Percentiles rank a stretch among this genome's conserved stretches.
These are phyloP conservation scores for Trichosporon sp. DNA, from an alignment of 1,284 basidiomycete genomes.

Conservation along the genomic window DNA sequence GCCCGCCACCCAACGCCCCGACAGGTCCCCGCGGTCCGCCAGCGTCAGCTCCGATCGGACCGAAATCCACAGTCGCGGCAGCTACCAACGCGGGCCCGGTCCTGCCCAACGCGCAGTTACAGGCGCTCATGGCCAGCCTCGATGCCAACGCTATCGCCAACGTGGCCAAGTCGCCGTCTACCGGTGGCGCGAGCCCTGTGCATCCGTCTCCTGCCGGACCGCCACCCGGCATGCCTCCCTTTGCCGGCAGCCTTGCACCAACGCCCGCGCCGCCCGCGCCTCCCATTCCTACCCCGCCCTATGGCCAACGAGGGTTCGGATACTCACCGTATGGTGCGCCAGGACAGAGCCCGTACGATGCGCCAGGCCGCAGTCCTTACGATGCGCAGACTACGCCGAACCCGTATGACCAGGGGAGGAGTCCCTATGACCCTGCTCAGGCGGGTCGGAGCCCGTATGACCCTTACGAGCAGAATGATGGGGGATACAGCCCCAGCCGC, in stretches of 20 bases:
- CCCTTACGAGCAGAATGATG: not conserved
- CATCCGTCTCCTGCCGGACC: not conserved
- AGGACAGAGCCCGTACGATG: conserved; percentile 1
- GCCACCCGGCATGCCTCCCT: not conserved
- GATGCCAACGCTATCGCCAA: conserved; percentile 39
- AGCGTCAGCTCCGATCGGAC: not conserved
- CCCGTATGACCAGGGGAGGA: not conserved
- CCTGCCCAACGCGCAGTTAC: conserved; percentile 47
- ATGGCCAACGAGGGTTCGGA: not conserved
- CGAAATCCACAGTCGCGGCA: conserved; percentile 11
- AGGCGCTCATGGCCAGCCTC: conserved; percentile 49
- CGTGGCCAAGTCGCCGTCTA: not conserved
- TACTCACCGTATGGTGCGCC: not conserved
- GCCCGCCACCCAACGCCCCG: conserved; percentile 59
- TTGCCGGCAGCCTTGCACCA: not conserved
- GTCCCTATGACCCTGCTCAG: not conserved
- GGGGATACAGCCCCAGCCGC: conserved; percentile 9
- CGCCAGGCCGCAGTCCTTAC: not conserved
- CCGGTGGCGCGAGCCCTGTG: not conserved
- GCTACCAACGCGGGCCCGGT: conserved; percentile 29
- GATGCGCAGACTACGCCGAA: not conserved
- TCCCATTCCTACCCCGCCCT: not conserved
- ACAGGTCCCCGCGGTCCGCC: conserved; percentile 33
- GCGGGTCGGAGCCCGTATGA: not conserved
- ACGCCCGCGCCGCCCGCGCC: too few relatives aligned